A percentile compares a stretch with the other conserved stretches of the same genome.
Evolutionary conservation across 1,139 yeast species (phyloP).

Genomic region (Geotrichum restrictum): DNA sequence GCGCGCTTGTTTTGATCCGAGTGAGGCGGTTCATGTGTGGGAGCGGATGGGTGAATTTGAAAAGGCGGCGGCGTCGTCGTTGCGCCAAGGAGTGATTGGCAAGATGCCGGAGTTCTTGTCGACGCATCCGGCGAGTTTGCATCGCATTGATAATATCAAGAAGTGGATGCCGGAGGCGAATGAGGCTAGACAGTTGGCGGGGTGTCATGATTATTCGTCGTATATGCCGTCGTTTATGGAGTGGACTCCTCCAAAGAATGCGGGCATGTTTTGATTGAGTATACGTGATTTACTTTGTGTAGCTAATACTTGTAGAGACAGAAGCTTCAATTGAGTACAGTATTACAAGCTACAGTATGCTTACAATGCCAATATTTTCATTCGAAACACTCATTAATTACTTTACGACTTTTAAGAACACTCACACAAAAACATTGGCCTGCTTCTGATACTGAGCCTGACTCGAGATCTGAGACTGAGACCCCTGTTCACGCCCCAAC

Average conservation of each 20-base stretch:
- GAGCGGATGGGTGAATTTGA: constrained; percentile 69
- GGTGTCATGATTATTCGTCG: constrained; percentile 22
- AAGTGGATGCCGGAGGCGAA: constrained; percentile 73
- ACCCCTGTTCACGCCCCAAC: too few species aligned
- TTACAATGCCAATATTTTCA: too few species aligned
- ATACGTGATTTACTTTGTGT: too few species aligned
- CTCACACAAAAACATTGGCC: too few species aligned
- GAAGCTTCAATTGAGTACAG: too few species aligned
- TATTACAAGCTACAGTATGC: too few species aligned
- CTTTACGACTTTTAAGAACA: too few species aligned
- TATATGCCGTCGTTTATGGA: constrained; percentile 12
- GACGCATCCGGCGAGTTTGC: constrained; percentile 84
- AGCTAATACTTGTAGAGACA: too few species aligned
- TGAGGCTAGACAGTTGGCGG: constrained; percentile 25
- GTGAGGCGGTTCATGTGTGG: constrained; percentile 76
- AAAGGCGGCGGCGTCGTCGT: constrained; percentile 27
- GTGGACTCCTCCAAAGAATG: constrained; percentile 11
- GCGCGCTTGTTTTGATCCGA: constrained; percentile 76
- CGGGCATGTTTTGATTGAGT: not conserved
- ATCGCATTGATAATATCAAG: constrained; percentile 64
- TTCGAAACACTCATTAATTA: too few species aligned
- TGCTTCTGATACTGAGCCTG: too few species aligned
- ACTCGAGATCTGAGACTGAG: too few species aligned
- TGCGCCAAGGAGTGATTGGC: constrained; percentile 24
- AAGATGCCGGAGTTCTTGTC: constrained; percentile 58